Conservation (phyloP, 192 early-diverging fungal genomes). For the Rhizoclosmatium sp. region DNA sequence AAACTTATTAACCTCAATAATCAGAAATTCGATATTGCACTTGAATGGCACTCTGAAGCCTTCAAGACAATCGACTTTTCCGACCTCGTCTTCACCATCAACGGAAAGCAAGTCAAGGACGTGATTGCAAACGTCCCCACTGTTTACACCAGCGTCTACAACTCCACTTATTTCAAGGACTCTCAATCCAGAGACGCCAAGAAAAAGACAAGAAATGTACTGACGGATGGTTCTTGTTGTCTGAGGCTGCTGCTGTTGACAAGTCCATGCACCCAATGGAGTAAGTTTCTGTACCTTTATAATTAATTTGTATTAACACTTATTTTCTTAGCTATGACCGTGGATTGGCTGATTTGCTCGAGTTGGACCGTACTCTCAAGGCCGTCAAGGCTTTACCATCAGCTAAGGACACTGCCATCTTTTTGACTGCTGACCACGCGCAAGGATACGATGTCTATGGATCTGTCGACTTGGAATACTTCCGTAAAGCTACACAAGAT, state of each 20-base stretch:
- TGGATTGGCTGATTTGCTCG: constrained; percentile 68
- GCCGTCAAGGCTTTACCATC: constrained; percentile 59
- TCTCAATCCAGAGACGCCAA: constrained; percentile 39
- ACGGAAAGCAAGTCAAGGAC: constrained; percentile 43
- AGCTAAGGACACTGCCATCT: constrained; percentile 61
- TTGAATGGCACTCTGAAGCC: constrained; percentile 65
- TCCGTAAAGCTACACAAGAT: constrained; percentile 49
- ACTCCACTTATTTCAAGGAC: constrained; percentile 56
- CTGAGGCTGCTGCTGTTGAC: constrained; percentile 70
- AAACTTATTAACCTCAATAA: background rate
- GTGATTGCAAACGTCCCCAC: constrained; percentile 43
- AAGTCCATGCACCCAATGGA: constrained; percentile 69
- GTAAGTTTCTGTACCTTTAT: background rate
- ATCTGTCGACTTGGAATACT: constrained; percentile 65
- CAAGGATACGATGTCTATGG: constrained; percentile 73
- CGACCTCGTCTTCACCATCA: constrained; percentile 55
- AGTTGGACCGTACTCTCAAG: constrained; percentile 64
- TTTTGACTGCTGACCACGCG: constrained; percentile 71
- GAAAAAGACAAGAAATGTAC: constrained; percentile 58
- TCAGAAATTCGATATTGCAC: constrained; percentile 63
- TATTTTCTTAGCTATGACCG: constrained; percentile 55
- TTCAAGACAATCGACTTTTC: constrained; percentile 39
- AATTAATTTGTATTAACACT: background rate
- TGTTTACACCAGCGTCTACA: constrained; percentile 50
- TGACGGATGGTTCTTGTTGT: constrained; percentile 72